These are phyloP conservation scores for Solanum sejunctum DNA, from an alignment of 257 asterid genomes.

Conservation along the genomic window DNA sequence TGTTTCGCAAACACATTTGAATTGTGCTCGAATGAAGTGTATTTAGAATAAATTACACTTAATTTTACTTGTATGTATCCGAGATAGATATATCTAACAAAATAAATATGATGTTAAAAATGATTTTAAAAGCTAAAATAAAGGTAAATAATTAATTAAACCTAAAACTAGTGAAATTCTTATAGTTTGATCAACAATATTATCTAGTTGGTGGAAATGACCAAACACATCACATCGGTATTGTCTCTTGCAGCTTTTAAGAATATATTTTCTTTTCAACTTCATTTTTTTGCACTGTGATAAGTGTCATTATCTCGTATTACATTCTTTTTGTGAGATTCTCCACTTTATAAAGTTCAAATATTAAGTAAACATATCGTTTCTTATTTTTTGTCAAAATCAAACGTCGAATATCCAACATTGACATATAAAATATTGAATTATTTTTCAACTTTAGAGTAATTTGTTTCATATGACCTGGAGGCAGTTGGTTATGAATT, in stretches of 20 bases:
- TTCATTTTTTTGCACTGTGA: not conserved
- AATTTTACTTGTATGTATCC: no score
- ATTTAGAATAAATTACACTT: no score
- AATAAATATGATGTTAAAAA: no score
- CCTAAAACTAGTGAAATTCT: no score
- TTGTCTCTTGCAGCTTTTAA: not conserved
- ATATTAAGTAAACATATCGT: not conserved
- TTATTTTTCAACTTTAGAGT: not conserved
- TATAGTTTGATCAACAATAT: not conserved
- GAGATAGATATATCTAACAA: no score
- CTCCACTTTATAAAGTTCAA: not conserved
- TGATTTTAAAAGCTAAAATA: no score
- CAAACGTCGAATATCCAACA: not conserved
- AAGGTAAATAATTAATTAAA: no score
- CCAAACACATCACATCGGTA: not conserved
- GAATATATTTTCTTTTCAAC: not conserved
- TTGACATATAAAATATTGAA: not conserved
- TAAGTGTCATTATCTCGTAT: not conserved
- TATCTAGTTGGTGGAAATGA: not conserved
- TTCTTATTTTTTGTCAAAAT: not conserved
- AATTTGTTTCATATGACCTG: not conserved
- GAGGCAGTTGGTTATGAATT: not conserved
- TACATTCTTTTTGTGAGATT: not conserved
- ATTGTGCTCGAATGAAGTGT: no score
- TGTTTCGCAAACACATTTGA: no score